Percentiles rank a stretch among this genome's conserved stretches.
These are phyloP conservation scores for Lactifluus piperatus DNA, from an alignment of 768 basidiomycete genomes.

Conservation along the genomic window DNA sequence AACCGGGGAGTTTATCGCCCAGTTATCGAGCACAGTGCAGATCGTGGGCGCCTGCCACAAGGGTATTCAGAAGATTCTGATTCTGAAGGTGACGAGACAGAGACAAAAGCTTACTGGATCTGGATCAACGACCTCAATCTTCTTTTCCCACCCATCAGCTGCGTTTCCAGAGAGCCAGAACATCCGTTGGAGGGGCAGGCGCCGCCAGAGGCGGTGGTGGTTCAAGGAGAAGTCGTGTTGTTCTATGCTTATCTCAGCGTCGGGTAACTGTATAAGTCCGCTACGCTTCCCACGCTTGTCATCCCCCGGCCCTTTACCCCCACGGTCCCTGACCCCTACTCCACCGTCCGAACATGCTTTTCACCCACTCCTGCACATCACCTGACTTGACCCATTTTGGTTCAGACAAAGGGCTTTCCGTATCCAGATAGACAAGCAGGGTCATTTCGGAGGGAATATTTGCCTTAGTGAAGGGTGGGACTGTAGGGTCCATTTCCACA, in stretches of 20 bases:
- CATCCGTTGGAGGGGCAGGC: no score
- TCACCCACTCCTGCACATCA: conserved; percentile 89
- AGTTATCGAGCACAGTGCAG: conserved; percentile 81
- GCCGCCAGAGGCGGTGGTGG: no score
- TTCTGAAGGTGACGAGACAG: background rate
- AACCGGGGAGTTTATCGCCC: conserved; percentile 78
- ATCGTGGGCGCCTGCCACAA: conserved; percentile 78
- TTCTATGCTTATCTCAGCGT: no score
- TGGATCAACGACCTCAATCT: conserved; percentile 86
- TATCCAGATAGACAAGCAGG: conserved; percentile 78
- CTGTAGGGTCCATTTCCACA: conserved; percentile 45
- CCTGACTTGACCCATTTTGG: conserved; percentile 97
- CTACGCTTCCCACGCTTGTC: no score
- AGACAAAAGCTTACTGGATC: conserved; percentile 63
- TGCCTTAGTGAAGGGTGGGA: conserved; percentile 64
- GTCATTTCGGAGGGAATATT: conserved; percentile 46
- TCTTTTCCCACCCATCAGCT: conserved; percentile 90
- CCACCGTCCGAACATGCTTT: conserved; percentile 79
- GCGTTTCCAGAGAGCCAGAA: conserved; percentile 80
- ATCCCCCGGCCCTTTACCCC: no score
- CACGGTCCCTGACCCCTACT: no score
- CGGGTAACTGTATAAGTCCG: no score
- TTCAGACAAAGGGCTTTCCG: conserved; percentile 80
- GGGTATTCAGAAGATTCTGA: conserved; percentile 4
- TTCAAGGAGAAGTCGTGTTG: no score